Evolutionary conservation across 73 alveolate species (phyloP).

Genomic region (Paramecium bursaria): DNA sequence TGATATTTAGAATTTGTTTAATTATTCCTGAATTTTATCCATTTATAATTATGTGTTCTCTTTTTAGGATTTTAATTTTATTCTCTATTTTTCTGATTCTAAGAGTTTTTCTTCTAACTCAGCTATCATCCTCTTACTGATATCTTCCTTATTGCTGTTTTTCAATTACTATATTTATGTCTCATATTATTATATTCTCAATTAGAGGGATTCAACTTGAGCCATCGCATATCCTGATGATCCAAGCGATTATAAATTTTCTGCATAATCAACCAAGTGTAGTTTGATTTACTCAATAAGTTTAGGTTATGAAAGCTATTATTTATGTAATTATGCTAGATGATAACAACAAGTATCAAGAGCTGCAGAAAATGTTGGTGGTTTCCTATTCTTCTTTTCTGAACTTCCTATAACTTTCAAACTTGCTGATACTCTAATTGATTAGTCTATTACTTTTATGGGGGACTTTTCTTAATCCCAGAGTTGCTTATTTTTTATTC

Average conservation of each 20-base stretch:
- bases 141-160: slow-evolving; percentile 38
- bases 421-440: not conserved
- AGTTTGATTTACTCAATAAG: slow-evolving; percentile 26
- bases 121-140: slow-evolving; percentile 3
- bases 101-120: slow-evolving; percentile 38
- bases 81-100: slow-evolving; percentile 41
- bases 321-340: not conserved
- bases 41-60: slow-evolving; percentile 18
- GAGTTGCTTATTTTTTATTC: not conserved
- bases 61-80: slow-evolving; percentile 10
- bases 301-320: not conserved
- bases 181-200: not conserved
- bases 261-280: slow-evolving; percentile 35
- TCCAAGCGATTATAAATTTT: slow-evolving; percentile 6
- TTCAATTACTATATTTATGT: not conserved
- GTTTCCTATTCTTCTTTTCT: slow-evolving; percentile 18
- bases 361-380: slow-evolving; percentile 10
- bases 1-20: slow-evolving; percentile 11
- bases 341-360: not conserved
- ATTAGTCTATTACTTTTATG: too few species aligned
- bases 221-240: slow-evolving; percentile 28
- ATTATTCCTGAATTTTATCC: slow-evolving; percentile 21
- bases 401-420: not conserved
- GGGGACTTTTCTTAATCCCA: not conserved
- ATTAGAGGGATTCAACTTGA: slow-evolving; percentile 13